Conservation (phyloP, 306 rosid species). For the Rosa lucieae region DNA sequence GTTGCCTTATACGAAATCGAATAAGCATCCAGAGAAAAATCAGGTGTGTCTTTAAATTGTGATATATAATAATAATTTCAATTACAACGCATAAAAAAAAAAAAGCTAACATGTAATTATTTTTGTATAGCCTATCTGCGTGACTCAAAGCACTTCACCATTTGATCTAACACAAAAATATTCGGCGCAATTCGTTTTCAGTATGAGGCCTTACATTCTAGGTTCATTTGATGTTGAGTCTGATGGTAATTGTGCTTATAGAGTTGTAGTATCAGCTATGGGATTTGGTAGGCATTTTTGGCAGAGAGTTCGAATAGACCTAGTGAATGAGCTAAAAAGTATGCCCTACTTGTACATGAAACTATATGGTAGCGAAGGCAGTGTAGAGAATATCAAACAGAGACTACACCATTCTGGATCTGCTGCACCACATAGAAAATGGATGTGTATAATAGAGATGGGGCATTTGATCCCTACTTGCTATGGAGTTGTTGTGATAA, state of each 20-base stretch:
- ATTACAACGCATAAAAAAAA: background rate
- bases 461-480: background rate
- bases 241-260: background rate
- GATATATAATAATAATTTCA: background rate
- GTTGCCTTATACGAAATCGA: background rate
- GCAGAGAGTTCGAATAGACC: background rate
- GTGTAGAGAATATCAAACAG: background rate
- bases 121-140: background rate
- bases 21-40: background rate
- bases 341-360: background rate
- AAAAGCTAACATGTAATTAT: background rate
- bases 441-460: background rate
- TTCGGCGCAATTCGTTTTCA: background rate
- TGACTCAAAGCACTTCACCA: background rate
- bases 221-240: background rate
- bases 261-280: background rate
- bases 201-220: background rate
- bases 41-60: background rate
- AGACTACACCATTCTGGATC: background rate
- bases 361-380: background rate
- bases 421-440: background rate
- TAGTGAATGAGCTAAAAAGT: background rate
- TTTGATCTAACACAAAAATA: background rate
- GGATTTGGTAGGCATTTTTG: background rate
- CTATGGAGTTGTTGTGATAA: too few relatives aligned